phyloP scores from a whole-genome alignment of 164 flowering plant genomes.

The Saururus chinensis region DNA sequence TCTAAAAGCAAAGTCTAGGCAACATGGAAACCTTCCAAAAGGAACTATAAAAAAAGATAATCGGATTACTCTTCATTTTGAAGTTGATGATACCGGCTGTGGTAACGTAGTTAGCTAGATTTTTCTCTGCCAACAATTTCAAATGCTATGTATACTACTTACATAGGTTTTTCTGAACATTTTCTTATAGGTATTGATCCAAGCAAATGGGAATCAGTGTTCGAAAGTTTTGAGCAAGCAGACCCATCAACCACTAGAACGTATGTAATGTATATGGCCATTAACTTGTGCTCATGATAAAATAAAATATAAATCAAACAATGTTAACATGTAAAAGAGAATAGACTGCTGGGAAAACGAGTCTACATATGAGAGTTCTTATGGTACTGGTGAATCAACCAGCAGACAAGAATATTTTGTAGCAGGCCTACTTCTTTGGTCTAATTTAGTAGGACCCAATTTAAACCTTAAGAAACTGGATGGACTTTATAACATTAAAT shows the following conservation, averaged over 20 bases:
- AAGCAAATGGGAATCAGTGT: slow-evolving; percentile 96
- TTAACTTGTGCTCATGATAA: no score
- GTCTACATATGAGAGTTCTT: no score
- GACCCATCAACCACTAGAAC: slow-evolving; percentile 91
- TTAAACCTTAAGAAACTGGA: no score
- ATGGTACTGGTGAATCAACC: no score
- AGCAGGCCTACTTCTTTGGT: no score
- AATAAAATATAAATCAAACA: no score
- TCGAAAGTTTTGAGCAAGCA: slow-evolving; percentile 99
- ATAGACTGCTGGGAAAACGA: no score
- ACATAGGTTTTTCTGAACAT: not conserved
- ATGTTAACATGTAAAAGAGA: no score
- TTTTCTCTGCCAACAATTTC: not conserved
- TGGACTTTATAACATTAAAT: no score
- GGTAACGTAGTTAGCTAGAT: slow-evolving; percentile 31
- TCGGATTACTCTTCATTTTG: slow-evolving; percentile 66
- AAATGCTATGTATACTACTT: not conserved
- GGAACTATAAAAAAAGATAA: slow-evolving; percentile 41
- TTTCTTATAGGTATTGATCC: slow-evolving; percentile 71
- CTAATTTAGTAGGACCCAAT: no score
- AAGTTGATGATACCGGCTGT: slow-evolving; percentile 95
- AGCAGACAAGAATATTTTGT: no score
- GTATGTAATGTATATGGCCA: slow-evolving; percentile 31
- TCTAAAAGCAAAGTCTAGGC: slow-evolving; percentile 37
- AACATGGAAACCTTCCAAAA: slow-evolving; percentile 29